Base-by-base conservation (phyloP, 257 asterid species). In the Knoxia roxburghii region DNA sequence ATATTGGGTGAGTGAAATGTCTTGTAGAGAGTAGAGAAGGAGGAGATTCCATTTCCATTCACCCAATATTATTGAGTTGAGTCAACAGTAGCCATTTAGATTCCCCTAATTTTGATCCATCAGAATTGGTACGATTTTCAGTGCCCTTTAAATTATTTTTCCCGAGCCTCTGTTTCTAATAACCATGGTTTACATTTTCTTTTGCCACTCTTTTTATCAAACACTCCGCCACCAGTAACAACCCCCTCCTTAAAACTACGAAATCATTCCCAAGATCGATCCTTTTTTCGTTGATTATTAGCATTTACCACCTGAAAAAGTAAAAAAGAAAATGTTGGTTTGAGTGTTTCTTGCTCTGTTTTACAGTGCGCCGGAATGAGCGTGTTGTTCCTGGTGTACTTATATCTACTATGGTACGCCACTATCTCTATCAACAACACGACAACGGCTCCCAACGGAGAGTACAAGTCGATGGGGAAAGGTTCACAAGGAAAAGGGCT, bases 291-390 rank as follows among this genome's bases (percentile, higher is more conserved):
- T 4, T 37, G 4, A 3, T 37, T 37, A n/a, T n/a, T n/a, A n/a
- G n/a, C n/a, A n/a, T n/a, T n/a, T n/a, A n/a, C n/a, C n/a, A n/a
- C n/a, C n/a, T n/a, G n/a, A n/a, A n/a, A n/a, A n/a, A n/a, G n/a
- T n/a, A 12, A 11, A 76, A 27, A 10, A 8, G 7, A 80, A 29
- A 15, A 91, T 91, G 98, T 73, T 83, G 70, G 77, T 87, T 17
- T 84, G 95, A 8, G 79, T 89, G 6, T 89, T 91, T 71, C 90
- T 91, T 4, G 95, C 96, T 7, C 83, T 91, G 63, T 89, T 91
- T 85, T 89, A 1, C 98, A 96, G 0, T 91, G 96, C 74, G 90
- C 83, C 0, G 98, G 96, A 23, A 89, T 91, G 98, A 75, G 85
- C 75, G 95, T 80, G 0, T 87, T 91, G 7, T 85, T 91, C 65